Conservation (phyloP, 1,284 basidiomycete species). For the Ceratobasidium sp. region DNA sequence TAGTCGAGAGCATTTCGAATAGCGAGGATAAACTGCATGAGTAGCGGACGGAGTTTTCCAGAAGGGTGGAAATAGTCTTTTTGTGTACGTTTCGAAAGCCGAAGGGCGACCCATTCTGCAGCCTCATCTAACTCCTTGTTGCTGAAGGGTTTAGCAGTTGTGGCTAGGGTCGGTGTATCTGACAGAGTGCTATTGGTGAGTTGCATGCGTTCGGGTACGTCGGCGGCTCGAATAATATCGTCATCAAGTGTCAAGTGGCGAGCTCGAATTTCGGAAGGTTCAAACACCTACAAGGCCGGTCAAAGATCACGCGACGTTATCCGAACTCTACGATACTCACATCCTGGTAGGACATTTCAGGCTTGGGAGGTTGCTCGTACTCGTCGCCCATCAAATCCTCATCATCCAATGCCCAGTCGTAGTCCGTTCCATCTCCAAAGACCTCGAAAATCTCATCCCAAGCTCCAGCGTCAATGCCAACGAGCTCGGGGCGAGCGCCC, state of each 20-base stretch:
- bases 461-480: constrained; percentile 89
- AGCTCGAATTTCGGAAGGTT: constrained; percentile 94
- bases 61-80: constrained; percentile 74
- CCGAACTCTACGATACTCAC: constrained; percentile 58
- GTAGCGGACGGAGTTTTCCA: constrained; percentile 65
- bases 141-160: constrained; percentile 67
- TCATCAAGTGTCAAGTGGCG: constrained; percentile 94
- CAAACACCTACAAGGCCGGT: constrained; percentile 77
- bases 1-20: constrained; percentile 83
- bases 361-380: constrained; percentile 65
- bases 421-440: constrained; percentile 96
- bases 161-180: constrained; percentile 65
- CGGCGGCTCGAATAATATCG: constrained; percentile 87
- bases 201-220: constrained; percentile 97
- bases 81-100: constrained; percentile 81
- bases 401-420: constrained; percentile 89
- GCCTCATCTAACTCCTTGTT: constrained; percentile 77
- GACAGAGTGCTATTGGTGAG: constrained; percentile 87
- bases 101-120: constrained; percentile 87
- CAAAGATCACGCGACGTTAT: constrained; percentile 16
- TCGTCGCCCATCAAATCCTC: constrained; percentile 67
- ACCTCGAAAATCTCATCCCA: constrained; percentile 98
- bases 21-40: constrained; percentile 76
- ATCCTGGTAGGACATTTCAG: constrained; percentile 88
- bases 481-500: constrained; percentile 73